phyloP scores from a whole-genome alignment of 805 yeast genomes.

The Saturnispora ahearnii region DNA sequence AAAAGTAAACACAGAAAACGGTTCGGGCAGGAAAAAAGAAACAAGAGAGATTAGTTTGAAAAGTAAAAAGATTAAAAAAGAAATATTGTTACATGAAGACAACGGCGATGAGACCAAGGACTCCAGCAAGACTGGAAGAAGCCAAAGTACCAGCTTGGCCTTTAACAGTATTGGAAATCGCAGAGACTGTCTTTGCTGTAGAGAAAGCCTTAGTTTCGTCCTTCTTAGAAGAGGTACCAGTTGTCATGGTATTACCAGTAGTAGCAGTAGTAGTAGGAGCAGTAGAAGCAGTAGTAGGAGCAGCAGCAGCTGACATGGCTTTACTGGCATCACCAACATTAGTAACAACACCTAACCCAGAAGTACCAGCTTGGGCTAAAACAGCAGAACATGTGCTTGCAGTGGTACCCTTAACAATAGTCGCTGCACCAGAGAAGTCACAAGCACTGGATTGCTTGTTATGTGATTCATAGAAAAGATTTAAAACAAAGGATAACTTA shows the following conservation, averaged over 20 bases:
- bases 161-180: conserved; percentile 15
- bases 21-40: not conserved
- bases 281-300: conserved; percentile 7
- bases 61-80: not conserved
- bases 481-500: conserved; percentile 57
- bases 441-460: conserved; percentile 44
- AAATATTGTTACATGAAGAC: conserved; percentile 15
- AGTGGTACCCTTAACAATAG: conserved; percentile 35
- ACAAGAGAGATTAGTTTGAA: not conserved
- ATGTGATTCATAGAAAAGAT: conserved; percentile 50
- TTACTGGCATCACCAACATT: conserved; percentile 40
- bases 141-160: conserved; percentile 12
- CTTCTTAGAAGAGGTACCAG: conserved; percentile 2
- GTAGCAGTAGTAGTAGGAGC: conserved; percentile 1
- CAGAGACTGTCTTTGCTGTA: conserved; percentile 11
- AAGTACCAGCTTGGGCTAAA: conserved; percentile 55
- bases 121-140: conserved; percentile 13
- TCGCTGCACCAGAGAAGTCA: conserved; percentile 62
- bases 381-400: conserved; percentile 39
- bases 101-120: conserved; percentile 18
- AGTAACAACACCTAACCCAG: conserved; percentile 11
- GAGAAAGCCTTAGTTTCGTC: conserved; percentile 8
- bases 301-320: conserved; percentile 11
- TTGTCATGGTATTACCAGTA: conserved; percentile 8
- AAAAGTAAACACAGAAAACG: not conserved